A percentile compares a stretch with the other conserved stretches of the same genome.
phyloP scores from a whole-genome alignment of 495 filamentous ascomycete genomes.

The Cairneyella variabilis region DNA sequence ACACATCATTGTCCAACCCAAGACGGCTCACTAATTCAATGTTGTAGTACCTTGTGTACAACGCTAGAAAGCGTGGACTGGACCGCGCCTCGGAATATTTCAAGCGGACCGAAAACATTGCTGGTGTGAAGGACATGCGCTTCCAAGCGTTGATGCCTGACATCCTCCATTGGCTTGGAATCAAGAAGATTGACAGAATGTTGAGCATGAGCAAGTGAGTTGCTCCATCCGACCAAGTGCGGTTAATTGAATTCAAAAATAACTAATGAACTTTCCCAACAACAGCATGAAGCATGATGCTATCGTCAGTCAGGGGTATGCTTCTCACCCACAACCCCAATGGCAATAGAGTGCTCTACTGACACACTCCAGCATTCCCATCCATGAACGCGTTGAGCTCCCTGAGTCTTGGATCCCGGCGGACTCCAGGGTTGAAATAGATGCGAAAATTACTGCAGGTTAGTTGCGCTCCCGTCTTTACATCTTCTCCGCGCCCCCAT shows the following conservation, averaged over 20 bases:
- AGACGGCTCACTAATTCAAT: conserved; percentile 16
- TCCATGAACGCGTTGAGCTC: conserved; percentile 88
- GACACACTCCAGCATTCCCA: conserved; percentile 61
- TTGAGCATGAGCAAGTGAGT: conserved; percentile 94
- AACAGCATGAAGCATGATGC: conserved; percentile 96
- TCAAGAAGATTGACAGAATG: conserved; percentile 98
- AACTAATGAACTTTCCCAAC: conserved; percentile 11
- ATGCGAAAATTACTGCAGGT: conserved; percentile 98
- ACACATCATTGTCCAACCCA: neutral
- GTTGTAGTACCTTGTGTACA: conserved; percentile 79
- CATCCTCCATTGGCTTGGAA: conserved; percentile 96
- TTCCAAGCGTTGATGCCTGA: conserved; percentile 99
- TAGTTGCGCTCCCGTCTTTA: conserved; percentile 44
- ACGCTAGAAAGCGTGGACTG: conserved; percentile 80
- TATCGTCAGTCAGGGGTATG: conserved; percentile 85
- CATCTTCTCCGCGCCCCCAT: conserved; percentile 2
- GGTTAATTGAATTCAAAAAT: conserved; percentile 13
- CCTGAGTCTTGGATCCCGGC: conserved; percentile 92
- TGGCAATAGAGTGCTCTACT: neutral
- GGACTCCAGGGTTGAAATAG: conserved; percentile 95
- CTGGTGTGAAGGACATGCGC: conserved; percentile 96
- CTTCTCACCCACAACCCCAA: conserved; percentile 5
- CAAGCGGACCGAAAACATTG: conserved; percentile 93
- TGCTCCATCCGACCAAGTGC: neutral
- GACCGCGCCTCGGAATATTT: conserved; percentile 97